Evolutionary conservation across 1,284 basidiomycete species (phyloP).

Genomic region (Malassezia nana): DNA sequence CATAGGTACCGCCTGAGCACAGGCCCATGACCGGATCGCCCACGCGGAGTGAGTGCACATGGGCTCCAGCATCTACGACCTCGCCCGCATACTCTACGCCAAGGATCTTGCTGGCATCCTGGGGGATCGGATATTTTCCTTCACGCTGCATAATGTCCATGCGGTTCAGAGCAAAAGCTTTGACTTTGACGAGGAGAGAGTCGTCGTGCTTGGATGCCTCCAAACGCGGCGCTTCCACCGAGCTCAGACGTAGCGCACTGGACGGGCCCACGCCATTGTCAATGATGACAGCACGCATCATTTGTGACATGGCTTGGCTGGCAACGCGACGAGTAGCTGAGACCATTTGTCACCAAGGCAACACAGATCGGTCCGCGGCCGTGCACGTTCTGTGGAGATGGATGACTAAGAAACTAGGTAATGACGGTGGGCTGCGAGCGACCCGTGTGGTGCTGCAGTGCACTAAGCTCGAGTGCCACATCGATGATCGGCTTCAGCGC

Average conservation of each 20-base stretch:
- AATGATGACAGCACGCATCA: slow-evolving; percentile 73
- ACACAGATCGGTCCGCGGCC: not conserved
- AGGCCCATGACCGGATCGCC: slow-evolving; percentile 83
- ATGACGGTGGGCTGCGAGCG: slow-evolving; percentile 89
- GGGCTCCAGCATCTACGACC: slow-evolving; percentile 23
- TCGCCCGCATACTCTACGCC: slow-evolving; percentile 74
- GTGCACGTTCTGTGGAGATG: not conserved
- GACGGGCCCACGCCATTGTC: slow-evolving; percentile 68
- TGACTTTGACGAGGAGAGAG: slow-evolving; percentile 59
- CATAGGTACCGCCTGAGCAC: slow-evolving; percentile 65
- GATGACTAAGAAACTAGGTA: slow-evolving; percentile 51
- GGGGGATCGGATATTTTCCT: slow-evolving; percentile 57
- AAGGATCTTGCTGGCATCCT: slow-evolving; percentile 65
- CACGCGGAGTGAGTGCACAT: slow-evolving; percentile 51
- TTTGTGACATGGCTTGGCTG: slow-evolving; percentile 4
- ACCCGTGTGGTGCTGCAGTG: slow-evolving; percentile 76
- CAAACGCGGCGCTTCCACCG: slow-evolving; percentile 54
- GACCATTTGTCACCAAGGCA: slow-evolving; percentile 13
- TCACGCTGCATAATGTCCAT: slow-evolving; percentile 47
- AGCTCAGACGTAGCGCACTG: slow-evolving; percentile 68
- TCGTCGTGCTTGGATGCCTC: slow-evolving; percentile 44
- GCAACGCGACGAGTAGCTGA: not conserved
- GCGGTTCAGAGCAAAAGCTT: slow-evolving; percentile 43
- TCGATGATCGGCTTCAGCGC: slow-evolving; percentile 91
- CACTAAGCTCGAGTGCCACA: slow-evolving; percentile 69